These are phyloP conservation scores for Boletus bicolor DNA, from an alignment of 768 basidiomycete genomes.

Conservation along the genomic window DNA sequence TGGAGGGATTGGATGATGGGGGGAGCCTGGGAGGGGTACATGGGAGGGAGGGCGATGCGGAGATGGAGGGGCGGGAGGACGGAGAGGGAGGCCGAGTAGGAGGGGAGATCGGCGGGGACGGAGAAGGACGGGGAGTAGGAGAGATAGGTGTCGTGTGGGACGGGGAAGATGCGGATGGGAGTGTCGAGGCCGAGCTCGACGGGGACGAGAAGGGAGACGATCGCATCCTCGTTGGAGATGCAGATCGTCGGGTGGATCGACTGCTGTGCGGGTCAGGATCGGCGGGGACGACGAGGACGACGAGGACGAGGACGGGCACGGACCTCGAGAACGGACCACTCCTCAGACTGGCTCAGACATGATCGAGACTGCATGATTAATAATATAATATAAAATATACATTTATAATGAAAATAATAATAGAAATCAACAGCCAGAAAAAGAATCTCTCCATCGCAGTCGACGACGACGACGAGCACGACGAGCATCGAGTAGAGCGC, in stretches of 20 bases:
- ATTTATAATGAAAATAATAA: slow-evolving; percentile 5
- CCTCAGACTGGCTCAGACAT: slow-evolving; percentile 4
- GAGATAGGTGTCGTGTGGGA: slow-evolving; percentile 10
- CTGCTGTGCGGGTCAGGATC: slow-evolving; percentile 34
- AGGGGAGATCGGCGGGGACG: not conserved
- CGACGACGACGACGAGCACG: slow-evolving; percentile 22
- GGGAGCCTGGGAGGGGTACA: slow-evolving; percentile 53
- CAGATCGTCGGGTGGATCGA: slow-evolving; percentile 75
- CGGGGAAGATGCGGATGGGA: slow-evolving; percentile 35
- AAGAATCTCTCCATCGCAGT: slow-evolving; percentile 15
- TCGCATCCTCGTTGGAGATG: slow-evolving; percentile 39
- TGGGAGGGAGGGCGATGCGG: slow-evolving; percentile 47
- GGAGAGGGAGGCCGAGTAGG: slow-evolving; percentile 35
- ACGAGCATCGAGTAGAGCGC: slow-evolving; percentile 18
- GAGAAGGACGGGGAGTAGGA: not conserved
- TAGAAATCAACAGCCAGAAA: slow-evolving; percentile 13
- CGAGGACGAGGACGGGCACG: slow-evolving; percentile 2
- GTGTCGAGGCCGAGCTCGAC: slow-evolving; percentile 52
- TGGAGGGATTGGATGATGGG: slow-evolving; percentile 56
- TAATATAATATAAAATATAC: slow-evolving; percentile 3
- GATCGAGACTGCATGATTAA: slow-evolving; percentile 4
- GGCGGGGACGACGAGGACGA: not conserved
- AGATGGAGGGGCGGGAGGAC: slow-evolving; percentile 64
- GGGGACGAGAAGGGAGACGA: slow-evolving; percentile 50
- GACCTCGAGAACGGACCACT: slow-evolving; percentile 28